These are phyloP conservation scores for Juglanconis oblonga DNA, from an alignment of 2,329 filamentous ascomycete genomes.

Conservation along the genomic window DNA sequence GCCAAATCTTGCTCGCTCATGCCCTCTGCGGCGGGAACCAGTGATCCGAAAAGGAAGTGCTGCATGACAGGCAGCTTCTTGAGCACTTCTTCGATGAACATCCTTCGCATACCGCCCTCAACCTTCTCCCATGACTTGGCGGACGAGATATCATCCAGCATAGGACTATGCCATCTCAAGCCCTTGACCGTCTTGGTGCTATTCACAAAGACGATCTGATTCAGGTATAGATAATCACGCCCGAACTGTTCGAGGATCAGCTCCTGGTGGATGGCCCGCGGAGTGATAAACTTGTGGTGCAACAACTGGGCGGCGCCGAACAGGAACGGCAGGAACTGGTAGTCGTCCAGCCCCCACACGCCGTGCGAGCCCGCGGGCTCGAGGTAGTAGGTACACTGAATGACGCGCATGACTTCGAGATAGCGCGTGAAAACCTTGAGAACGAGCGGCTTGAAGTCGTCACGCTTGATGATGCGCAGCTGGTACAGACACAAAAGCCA, in stretches of 20 bases:
- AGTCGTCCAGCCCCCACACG: slow-evolving; percentile 97
- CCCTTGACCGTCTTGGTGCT: slow-evolving; percentile 94
- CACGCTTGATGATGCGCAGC: slow-evolving; percentile 58
- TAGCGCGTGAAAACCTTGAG: slow-evolving; percentile 81
- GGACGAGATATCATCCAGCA: slow-evolving; percentile 95
- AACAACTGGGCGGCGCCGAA: slow-evolving; percentile 90
- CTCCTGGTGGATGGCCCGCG: slow-evolving; percentile 79
- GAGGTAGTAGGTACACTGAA: slow-evolving; percentile 92
- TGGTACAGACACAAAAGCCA: slow-evolving; percentile 95
- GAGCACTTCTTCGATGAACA: slow-evolving; percentile 92
- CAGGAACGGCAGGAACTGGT: slow-evolving; percentile 93
- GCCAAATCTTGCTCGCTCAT: slow-evolving; percentile 69
- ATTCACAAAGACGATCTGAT: slow-evolving; percentile 92
- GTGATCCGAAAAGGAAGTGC: slow-evolving; percentile 88
- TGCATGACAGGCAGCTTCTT: slow-evolving; percentile 97
- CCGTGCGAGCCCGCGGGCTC: slow-evolving; percentile 96
- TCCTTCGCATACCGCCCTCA: slow-evolving; percentile 90
- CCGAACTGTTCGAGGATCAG: slow-evolving; percentile 84
- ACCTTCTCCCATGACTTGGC: slow-evolving; percentile 90
- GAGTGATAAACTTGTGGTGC: slow-evolving; percentile 78
- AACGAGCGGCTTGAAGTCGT: slow-evolving; percentile 71
- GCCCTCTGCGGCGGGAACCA: slow-evolving; percentile 75
- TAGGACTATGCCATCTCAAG: slow-evolving; percentile 92
- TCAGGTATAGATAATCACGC: slow-evolving; percentile 82
- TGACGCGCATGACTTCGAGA: slow-evolving; percentile 77